Conservation (phyloP, 1,139 yeast species). For the Taphrina flavorubra region DNA sequence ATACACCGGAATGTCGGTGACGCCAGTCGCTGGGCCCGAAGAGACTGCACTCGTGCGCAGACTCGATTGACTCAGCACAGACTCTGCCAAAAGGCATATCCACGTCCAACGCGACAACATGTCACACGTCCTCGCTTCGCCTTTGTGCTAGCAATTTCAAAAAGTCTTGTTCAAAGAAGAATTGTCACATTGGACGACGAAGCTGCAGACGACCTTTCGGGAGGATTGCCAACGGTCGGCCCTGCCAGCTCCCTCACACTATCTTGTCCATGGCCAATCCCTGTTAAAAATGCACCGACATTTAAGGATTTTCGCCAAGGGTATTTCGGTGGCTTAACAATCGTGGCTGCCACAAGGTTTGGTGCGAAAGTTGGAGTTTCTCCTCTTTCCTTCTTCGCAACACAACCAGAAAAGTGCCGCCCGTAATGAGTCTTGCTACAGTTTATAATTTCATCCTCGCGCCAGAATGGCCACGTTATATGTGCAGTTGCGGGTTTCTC, state of each 20-base stretch:
- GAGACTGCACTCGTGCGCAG: slow-evolving; percentile 9
- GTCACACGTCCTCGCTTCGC: not conserved
- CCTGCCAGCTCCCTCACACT: not conserved
- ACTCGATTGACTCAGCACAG: slow-evolving; percentile 2
- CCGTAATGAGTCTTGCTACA: too few species aligned
- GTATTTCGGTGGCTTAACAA: not conserved
- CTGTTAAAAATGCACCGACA: not conserved
- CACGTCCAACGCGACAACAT: not conserved
- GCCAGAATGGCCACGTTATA: too few species aligned
- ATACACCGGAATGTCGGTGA: slow-evolving; percentile 10
- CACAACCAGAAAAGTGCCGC: too few species aligned
- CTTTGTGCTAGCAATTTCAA: not conserved
- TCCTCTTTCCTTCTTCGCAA: not conserved
- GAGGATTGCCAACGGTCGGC: slow-evolving; percentile 2
- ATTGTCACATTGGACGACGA: slow-evolving; percentile 5
- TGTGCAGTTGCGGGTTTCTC: too few species aligned
- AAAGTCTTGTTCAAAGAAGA: not conserved
- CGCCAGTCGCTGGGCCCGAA: slow-evolving; percentile 1
- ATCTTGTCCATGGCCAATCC: not conserved
- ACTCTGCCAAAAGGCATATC: slow-evolving; percentile 9
- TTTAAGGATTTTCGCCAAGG: slow-evolving; percentile 6
- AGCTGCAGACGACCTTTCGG: slow-evolving; percentile 1
- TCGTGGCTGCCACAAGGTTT: not conserved
- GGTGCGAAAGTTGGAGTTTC: not conserved
- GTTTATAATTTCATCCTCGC: too few species aligned